Evolutionary conservation across 2,329 filamentous ascomycete species (phyloP).

Genomic region (Pezicula carpinea): DNA sequence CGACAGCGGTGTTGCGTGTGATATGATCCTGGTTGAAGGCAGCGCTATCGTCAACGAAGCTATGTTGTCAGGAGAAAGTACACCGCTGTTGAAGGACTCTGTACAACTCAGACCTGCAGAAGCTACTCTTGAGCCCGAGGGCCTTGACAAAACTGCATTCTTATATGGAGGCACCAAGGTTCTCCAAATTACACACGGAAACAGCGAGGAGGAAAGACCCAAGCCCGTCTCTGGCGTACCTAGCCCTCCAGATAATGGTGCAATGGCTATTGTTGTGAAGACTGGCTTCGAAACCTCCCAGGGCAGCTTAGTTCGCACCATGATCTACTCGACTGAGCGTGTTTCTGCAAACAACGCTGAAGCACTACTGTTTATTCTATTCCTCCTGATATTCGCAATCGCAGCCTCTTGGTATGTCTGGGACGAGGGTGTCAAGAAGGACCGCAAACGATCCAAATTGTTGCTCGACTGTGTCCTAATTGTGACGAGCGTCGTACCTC

Average conservation of each 20-base stretch:
- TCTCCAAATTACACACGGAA: conserved; percentile 87
- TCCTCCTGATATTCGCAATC: conserved; percentile 91
- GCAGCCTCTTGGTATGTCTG: conserved; percentile 99
- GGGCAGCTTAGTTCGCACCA: conserved; percentile 93
- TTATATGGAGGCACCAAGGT: conserved; percentile 98
- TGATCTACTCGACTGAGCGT: conserved; percentile 99
- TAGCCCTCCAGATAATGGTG: conserved; percentile 85
- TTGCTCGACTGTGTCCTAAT: conserved; percentile 96
- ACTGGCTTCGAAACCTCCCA: conserved; percentile 99
- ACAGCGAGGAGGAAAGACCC: conserved; percentile 66
- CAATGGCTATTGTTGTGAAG: conserved; percentile 90
- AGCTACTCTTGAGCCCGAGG: conserved; percentile 77
- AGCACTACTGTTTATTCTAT: conserved; percentile 94
- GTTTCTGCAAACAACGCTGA: conserved; percentile 98
- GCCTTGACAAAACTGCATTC: conserved; percentile 93
- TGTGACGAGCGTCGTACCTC: conserved; percentile 95
- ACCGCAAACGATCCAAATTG: conserved; percentile 95
- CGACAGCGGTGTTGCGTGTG: conserved; percentile 92
- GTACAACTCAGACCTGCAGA: conserved; percentile 83
- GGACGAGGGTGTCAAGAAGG: conserved; percentile 90
- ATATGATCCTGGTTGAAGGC: conserved; percentile 92
- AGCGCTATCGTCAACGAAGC: conserved; percentile 98
- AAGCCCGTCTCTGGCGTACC: conserved; percentile 73
- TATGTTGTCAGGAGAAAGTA: conserved; percentile 98
- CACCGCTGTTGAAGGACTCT: conserved; percentile 92